Evolutionary conservation across 2,329 filamentous ascomycete genomes (phyloP).

Genomic region (Ceratocystis lukuohia): DNA sequence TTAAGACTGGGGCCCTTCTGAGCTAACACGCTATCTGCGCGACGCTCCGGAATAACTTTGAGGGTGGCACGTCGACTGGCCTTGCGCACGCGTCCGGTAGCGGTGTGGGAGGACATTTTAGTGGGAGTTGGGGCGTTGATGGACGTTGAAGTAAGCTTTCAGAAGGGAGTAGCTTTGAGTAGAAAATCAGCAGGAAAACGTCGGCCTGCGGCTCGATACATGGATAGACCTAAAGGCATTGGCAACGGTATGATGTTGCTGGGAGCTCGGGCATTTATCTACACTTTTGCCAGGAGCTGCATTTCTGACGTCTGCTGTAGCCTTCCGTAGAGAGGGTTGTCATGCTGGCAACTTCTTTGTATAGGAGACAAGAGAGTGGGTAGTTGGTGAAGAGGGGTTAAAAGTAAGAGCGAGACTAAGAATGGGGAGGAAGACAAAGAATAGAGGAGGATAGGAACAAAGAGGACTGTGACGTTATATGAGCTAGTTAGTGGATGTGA

Average conservation of each 20-base stretch:
- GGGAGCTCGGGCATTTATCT: too few species aligned
- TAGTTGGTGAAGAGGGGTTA: not conserved
- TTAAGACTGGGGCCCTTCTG: constrained; percentile 7
- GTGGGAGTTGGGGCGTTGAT: not conserved
- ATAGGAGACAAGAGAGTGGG: not conserved
- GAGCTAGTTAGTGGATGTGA: too few species aligned
- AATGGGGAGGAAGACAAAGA: not conserved
- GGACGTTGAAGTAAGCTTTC: not conserved
- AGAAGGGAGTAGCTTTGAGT: not conserved
- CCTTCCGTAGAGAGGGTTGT: not conserved
- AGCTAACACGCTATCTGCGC: not conserved
- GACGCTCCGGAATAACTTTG: constrained; percentile 1
- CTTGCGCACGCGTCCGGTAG: not conserved
- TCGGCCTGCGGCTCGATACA: not conserved
- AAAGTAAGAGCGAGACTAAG: not conserved
- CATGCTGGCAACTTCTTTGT: not conserved
- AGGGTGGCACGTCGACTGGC: not conserved
- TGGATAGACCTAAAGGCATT: too few species aligned
- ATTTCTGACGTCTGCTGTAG: not conserved
- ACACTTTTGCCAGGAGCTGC: too few species aligned
- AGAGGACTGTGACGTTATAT: not conserved
- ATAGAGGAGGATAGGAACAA: not conserved
- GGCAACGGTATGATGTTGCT: too few species aligned
- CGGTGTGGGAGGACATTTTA: not conserved
- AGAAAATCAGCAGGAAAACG: not conserved